Conservation (phyloP, 768 basidiomycete species). For the Hygrocybe coccinea region DNA sequence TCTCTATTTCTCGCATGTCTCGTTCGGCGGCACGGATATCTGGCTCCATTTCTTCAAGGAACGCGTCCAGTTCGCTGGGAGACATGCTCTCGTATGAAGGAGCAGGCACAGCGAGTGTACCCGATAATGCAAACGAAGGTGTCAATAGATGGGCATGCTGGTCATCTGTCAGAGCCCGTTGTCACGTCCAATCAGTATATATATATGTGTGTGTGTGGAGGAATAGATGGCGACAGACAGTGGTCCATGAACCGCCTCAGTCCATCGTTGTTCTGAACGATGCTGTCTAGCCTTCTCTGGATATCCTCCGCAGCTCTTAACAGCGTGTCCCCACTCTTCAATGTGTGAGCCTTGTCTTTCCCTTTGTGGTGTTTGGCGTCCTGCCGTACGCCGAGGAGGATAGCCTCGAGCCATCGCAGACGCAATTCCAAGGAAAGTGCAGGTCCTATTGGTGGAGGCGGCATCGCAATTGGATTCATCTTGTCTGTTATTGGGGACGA, state of each 20-base stretch:
- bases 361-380: conserved; percentile 33
- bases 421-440: conserved; percentile 67
- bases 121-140: conserved; percentile 72
- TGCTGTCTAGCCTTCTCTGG: conserved; percentile 49
- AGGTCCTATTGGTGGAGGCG: conserved; percentile 50
- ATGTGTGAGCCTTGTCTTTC: conserved; percentile 36
- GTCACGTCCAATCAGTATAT: not conserved
- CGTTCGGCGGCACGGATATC: conserved; percentile 80
- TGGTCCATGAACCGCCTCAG: conserved; percentile 69
- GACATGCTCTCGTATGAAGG: conserved; percentile 64
- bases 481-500: conserved; percentile 3
- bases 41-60: conserved; percentile 74
- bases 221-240: conserved; percentile 42
- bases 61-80: conserved; percentile 61
- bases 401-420: conserved; percentile 74
- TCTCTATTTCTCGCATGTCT: conserved; percentile 73
- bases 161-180: conserved; percentile 60
- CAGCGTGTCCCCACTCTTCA: conserved; percentile 53
- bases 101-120: conserved; percentile 43
- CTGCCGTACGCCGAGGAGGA: conserved; percentile 61
- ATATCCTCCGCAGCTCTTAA: conserved; percentile 55
- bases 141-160: conserved; percentile 70
- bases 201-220: conserved; percentile 4
- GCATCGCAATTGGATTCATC: conserved; percentile 7
- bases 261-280: conserved; percentile 66